These are phyloP conservation scores for Pseudonectria buxi DNA, from an alignment of 2,329 filamentous ascomycete genomes.

Conservation along the genomic window DNA sequence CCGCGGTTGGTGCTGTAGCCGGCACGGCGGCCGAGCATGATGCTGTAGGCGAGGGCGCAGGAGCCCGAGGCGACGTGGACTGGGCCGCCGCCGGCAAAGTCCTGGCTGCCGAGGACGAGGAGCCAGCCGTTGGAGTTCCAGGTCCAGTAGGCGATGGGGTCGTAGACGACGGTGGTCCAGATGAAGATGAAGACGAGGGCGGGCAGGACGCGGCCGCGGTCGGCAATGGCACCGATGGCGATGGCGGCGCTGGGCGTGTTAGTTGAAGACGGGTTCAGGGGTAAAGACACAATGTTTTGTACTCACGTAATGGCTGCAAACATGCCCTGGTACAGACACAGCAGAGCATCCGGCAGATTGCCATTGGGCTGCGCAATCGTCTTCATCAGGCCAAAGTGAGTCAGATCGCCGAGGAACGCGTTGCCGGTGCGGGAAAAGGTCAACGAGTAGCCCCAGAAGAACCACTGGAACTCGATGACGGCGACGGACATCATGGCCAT, in stretches of 20 bases:
- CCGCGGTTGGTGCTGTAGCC: conserved; percentile 56
- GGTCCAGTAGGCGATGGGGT: conserved; percentile 69
- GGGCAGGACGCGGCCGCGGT: conserved; percentile 56
- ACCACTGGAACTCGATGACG: conserved; percentile 85
- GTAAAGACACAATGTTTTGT: too few species aligned
- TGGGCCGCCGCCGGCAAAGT: conserved; percentile 69
- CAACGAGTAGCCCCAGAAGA: conserved; percentile 89
- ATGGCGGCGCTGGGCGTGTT: conserved; percentile 42
- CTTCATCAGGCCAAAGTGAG: conserved; percentile 74
- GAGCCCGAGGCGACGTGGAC: conserved; percentile 70
- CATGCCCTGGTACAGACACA: conserved; percentile 84
- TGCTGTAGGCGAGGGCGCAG: conserved; percentile 63
- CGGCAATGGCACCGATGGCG: conserved; percentile 53
- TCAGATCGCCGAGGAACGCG: conserved; percentile 69
- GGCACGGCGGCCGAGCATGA: conserved; percentile 64
- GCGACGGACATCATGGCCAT: conserved; percentile 75
- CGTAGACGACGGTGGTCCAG: conserved; percentile 66
- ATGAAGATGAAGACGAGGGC: conserved; percentile 61
- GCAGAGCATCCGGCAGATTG: conserved; percentile 73
- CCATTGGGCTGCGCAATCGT: conserved; percentile 72
- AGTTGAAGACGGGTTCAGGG: conserved; percentile 1
- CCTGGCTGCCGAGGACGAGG: conserved; percentile 59
- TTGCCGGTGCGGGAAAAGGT: conserved; percentile 76
- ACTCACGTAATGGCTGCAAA: conserved; percentile 81
- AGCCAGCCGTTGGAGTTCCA: conserved; percentile 72